A percentile compares a stretch with the other conserved stretches of the same genome.
Conservation (phyloP, 495 filamentous ascomycete species). For the Penicillium taxi region DNA sequence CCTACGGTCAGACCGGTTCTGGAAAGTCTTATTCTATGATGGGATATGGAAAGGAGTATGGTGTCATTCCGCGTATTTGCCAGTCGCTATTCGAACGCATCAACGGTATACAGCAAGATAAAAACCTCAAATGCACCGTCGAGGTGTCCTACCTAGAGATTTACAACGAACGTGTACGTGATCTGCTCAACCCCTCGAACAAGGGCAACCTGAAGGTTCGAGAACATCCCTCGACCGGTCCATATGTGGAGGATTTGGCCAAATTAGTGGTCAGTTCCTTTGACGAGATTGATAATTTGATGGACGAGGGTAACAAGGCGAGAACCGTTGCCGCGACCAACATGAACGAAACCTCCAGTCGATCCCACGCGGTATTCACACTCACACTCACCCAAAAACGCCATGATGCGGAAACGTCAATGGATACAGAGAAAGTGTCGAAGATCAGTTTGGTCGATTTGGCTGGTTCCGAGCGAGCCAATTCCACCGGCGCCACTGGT, state of each 20-base stretch:
- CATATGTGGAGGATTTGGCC: slow-evolving; percentile 95
- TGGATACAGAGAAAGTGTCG: slow-evolving; percentile 95
- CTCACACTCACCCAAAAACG: slow-evolving; percentile 91
- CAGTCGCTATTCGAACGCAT: slow-evolving; percentile 95
- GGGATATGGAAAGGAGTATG: slow-evolving; percentile 94
- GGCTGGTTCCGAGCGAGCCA: slow-evolving; percentile 94
- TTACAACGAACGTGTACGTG: slow-evolving; percentile 96
- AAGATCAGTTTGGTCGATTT: slow-evolving; percentile 98
- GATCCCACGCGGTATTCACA: slow-evolving; percentile 97
- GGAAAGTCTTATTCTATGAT: slow-evolving; percentile 99
- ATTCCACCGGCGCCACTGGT: slow-evolving; percentile 90
- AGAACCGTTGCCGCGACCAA: slow-evolving; percentile 97
- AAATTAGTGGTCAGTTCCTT: slow-evolving; percentile 98
- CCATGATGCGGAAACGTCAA: slow-evolving; percentile 85
- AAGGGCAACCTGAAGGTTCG: slow-evolving; percentile 96
- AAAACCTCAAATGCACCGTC: slow-evolving; percentile 76
- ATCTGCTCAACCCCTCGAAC: slow-evolving; percentile 90
- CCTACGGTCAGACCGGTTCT: slow-evolving; percentile 96
- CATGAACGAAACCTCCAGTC: slow-evolving; percentile 99
- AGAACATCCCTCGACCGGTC: slow-evolving; percentile 94
- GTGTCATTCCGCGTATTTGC: slow-evolving; percentile 97
- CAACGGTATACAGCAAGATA: slow-evolving; percentile 62
- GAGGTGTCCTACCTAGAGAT: slow-evolving; percentile 99
- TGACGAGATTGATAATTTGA: slow-evolving; percentile 89
- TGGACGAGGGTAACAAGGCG: slow-evolving; percentile 99